phyloP scores from a whole-genome alignment of 164 flowering plant genomes.

The Litsea cubeba region DNA sequence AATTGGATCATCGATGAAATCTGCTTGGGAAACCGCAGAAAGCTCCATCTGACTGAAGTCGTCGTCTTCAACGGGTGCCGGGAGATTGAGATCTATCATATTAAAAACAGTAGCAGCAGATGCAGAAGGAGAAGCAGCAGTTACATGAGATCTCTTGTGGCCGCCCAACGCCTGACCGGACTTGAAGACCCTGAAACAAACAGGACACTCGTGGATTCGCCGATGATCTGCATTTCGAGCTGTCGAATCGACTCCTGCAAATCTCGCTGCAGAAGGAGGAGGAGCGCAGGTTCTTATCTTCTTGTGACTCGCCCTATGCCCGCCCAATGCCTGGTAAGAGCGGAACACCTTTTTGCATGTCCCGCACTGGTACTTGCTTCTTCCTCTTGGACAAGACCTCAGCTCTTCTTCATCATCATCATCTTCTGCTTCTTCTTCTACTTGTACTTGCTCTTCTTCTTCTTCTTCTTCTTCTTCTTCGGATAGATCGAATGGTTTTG shows the following conservation, averaged over 20 bases:
- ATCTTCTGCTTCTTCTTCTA: neutral
- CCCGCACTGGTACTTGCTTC: constrained; percentile 61
- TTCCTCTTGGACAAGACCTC: neutral
- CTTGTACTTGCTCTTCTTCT: neutral
- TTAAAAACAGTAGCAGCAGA: constrained; percentile 5
- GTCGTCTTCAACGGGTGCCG: constrained; percentile 68
- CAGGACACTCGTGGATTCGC: constrained; percentile 65
- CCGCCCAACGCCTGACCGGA: constrained; percentile 98
- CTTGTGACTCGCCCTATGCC: constrained; percentile 89
- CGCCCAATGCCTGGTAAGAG: constrained; percentile 88
- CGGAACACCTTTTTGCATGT: constrained; percentile 67
- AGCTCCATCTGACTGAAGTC: constrained; percentile 39
- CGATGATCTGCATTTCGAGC: constrained; percentile 9
- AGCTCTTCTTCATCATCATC: neutral
- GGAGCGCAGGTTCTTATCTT: constrained; percentile 33
- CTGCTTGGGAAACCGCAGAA: constrained; percentile 47
- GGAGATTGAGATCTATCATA: constrained; percentile 80
- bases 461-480: constrained; percentile 2
- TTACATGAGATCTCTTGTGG: constrained; percentile 73
- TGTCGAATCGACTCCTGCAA: constrained; percentile 6
- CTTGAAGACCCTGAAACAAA: constrained; percentile 61
- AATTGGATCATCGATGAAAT: constrained; percentile 27
- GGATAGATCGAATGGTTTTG: neutral
- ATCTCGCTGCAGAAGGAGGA: neutral
- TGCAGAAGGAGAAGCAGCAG: constrained; percentile 7